phyloP scores from a whole-genome alignment of 257 asterid genomes.

The Knoxia roxburghii region DNA sequence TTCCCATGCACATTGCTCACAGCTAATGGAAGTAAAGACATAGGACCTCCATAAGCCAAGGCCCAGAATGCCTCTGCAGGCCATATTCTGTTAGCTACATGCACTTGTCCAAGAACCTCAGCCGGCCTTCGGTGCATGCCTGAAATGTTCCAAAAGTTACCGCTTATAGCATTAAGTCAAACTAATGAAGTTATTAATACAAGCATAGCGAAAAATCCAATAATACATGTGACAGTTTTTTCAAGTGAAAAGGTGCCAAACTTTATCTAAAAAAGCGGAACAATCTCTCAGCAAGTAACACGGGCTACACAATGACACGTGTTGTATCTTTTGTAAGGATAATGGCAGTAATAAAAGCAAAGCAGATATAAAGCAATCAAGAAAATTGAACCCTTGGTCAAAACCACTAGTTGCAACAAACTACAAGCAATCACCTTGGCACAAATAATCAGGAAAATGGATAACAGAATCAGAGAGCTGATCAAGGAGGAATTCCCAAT shows the following conservation, averaged over 20 bases:
- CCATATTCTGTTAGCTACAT: slow-evolving; percentile 89
- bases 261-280: neutral
- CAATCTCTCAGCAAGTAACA: neutral
- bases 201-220: too few species aligned
- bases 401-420: neutral
- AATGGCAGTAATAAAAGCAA: neutral
- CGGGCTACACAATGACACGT: neutral
- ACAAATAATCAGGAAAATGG: slow-evolving; percentile 1
- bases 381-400: neutral
- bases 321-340: neutral
- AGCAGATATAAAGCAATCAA: neutral
- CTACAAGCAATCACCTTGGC: neutral
- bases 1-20: slow-evolving; percentile 77
- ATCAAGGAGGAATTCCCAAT: neutral
- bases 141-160: slow-evolving; percentile 31
- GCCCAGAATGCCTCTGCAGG: slow-evolving; percentile 96
- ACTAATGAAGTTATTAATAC: slow-evolving; percentile 4
- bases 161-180: neutral
- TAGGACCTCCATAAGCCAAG: slow-evolving; percentile 93
- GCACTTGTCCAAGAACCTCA: slow-evolving; percentile 99
- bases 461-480: neutral
- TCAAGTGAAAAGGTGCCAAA: neutral
- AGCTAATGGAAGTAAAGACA: slow-evolving; percentile 82
- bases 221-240: too few species aligned
- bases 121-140: slow-evolving; percentile 94